A percentile compares a stretch with the other conserved stretches of the same genome.
phyloP scores from a whole-genome alignment of 768 basidiomycete species.

The Lactarius trivialis region DNA sequence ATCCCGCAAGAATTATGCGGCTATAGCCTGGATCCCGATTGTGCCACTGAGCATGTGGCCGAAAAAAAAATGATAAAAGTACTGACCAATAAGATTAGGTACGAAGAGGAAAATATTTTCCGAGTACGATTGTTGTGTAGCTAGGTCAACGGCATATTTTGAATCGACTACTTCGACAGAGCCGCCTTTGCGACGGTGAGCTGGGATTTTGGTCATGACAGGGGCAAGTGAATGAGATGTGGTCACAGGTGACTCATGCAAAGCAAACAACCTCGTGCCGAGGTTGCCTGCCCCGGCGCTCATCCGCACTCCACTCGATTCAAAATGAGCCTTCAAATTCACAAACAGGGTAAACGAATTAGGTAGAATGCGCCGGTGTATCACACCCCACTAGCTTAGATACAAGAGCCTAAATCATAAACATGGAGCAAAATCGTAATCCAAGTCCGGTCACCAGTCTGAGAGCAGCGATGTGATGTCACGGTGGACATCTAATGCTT shows the following conservation, averaged over 20 bases:
- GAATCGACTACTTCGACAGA: slow-evolving; percentile 74
- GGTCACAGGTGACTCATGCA: neutral
- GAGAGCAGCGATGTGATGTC: neutral
- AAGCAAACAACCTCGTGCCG: neutral
- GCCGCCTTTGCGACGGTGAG: slow-evolving; percentile 36
- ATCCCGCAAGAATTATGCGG: slow-evolving; percentile 82
- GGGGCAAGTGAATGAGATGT: neutral
- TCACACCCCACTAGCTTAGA: neutral
- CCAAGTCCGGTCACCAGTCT: neutral
- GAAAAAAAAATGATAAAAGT: slow-evolving; percentile 4
- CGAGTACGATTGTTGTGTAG: slow-evolving; percentile 76
- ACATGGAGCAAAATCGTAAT: slow-evolving; percentile 7
- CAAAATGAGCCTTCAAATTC: neutral
- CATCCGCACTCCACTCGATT: neutral
- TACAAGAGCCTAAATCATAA: slow-evolving; percentile 14
- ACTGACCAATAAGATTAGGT: slow-evolving; percentile 89
- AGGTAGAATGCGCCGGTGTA: slow-evolving; percentile 6
- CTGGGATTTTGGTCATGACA: slow-evolving; percentile 23
- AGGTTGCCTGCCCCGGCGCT: neutral
- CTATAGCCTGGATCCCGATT: slow-evolving; percentile 60
- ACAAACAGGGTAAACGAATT: slow-evolving; percentile 5
- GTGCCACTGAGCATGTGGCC: slow-evolving; percentile 11
- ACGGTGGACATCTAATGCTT: slow-evolving; percentile 16
- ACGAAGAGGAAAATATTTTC: slow-evolving; percentile 98
- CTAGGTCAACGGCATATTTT: slow-evolving; percentile 80